Conservation (phyloP, 2,329 filamentous ascomycete species). For the Hypoxylon sp. region DNA sequence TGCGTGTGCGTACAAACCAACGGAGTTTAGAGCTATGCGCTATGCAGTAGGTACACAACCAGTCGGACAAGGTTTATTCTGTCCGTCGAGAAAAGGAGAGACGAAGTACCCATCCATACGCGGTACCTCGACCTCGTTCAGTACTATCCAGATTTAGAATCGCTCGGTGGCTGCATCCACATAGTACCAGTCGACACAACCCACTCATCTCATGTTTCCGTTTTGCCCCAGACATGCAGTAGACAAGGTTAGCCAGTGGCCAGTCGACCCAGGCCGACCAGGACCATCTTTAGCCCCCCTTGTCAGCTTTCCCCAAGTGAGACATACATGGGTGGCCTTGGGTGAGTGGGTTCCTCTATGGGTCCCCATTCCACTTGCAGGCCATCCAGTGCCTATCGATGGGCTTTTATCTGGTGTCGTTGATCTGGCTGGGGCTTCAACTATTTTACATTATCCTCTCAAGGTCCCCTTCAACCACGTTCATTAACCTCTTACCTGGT, state of each 20-base stretch:
- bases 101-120: constrained; percentile 43
- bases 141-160: constrained; percentile 53
- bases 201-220: constrained; percentile 59
- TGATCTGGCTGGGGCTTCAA: constrained; percentile 53
- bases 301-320: constrained; percentile 64
- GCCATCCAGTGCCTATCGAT: constrained; percentile 56
- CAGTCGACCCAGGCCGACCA: constrained; percentile 49
- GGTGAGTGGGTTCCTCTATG: constrained; percentile 49
- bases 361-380: constrained; percentile 55
- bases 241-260: constrained; percentile 52
- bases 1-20: constrained; percentile 38
- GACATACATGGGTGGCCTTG: constrained; percentile 60
- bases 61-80: constrained; percentile 42
- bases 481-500: constrained; percentile 51
- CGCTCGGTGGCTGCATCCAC: constrained; percentile 52
- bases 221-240: constrained; percentile 60
- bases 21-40: constrained; percentile 40
- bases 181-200: constrained; percentile 46
- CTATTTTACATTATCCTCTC: constrained; percentile 53
- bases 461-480: constrained; percentile 53
- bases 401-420: constrained; percentile 58
- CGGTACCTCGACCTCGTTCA: constrained; percentile 44
- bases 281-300: constrained; percentile 51
- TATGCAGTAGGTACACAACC: constrained; percentile 40
- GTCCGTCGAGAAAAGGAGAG: constrained; percentile 26